phyloP scores from a whole-genome alignment of 2,329 filamentous ascomycete genomes.

The Xylariales sp. region DNA sequence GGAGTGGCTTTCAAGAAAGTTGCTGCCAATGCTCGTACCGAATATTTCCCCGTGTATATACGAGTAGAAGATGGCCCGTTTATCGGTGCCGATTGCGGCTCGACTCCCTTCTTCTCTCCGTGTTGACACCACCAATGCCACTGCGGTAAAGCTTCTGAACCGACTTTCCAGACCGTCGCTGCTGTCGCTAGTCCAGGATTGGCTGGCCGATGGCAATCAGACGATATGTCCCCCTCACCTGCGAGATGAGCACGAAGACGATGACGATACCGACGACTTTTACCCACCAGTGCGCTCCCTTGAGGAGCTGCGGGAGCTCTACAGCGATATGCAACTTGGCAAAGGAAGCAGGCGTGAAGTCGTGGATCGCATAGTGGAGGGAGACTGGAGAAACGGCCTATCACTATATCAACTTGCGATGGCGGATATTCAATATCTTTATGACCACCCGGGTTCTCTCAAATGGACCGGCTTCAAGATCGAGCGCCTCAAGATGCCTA shows the following conservation, averaged over 20 bases:
- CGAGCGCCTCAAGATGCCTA: constrained; percentile 41
- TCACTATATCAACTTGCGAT: constrained; percentile 65
- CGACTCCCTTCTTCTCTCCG: constrained; percentile 68
- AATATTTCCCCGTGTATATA: too few species aligned
- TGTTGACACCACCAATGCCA: constrained; percentile 59
- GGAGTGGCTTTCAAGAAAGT: too few species aligned
- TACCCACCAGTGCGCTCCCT: constrained; percentile 65
- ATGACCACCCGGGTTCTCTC: constrained; percentile 60
- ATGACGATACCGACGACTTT: constrained; percentile 59
- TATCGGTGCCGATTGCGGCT: constrained; percentile 67
- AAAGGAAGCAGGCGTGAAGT: constrained; percentile 62
- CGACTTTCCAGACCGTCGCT: constrained; percentile 70
- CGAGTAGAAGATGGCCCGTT: constrained; percentile 42
- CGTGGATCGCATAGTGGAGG: constrained; percentile 58
- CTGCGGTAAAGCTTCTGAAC: constrained; percentile 61
- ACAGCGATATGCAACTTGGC: constrained; percentile 53
- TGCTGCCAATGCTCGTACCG: background rate
- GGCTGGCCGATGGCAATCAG: constrained; percentile 67
- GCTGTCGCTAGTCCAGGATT: constrained; percentile 68
- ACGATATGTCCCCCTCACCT: constrained; percentile 57
- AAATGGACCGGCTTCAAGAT: constrained; percentile 62
- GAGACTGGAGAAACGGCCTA: constrained; percentile 64
- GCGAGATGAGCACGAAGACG: constrained; percentile 36
- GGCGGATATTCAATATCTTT: constrained; percentile 62
- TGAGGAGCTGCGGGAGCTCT: constrained; percentile 62